Evolutionary conservation across 257 asterid species (phyloP).

Genomic region (Solanum stenotomum): DNA sequence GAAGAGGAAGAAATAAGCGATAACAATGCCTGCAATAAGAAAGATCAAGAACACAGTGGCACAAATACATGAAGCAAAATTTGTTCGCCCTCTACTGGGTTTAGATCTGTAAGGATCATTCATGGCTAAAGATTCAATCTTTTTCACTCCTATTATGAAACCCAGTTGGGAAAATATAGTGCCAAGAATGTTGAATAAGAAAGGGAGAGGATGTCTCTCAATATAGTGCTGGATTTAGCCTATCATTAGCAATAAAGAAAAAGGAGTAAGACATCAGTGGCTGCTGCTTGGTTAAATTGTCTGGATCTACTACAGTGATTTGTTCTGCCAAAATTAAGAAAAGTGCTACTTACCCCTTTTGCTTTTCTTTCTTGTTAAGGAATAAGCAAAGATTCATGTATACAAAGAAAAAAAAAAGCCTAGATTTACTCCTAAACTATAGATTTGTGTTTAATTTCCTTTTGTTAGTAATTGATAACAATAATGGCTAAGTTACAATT

Average conservation of each 20-base stretch:
- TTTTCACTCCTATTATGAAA: not conserved
- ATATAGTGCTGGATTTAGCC: not conserved
- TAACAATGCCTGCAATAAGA: conserved; percentile 43
- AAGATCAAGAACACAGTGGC: conserved; percentile 70
- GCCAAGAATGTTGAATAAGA: not conserved
- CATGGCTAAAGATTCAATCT: conserved; percentile 19
- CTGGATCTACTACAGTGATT: not conserved
- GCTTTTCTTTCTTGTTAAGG: not conserved
- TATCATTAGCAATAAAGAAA: not conserved
- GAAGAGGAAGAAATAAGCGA: conserved; percentile 68
- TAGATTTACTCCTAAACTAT: not conserved
- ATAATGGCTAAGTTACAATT: not conserved
- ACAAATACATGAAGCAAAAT: conserved; percentile 69
- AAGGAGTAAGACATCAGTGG: not conserved
- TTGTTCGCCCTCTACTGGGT: conserved; percentile 39
- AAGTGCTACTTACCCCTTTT: not conserved
- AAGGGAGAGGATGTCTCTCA: not conserved
- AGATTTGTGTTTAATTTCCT: not conserved
- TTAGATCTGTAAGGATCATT: conserved; percentile 52
- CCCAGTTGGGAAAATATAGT: not conserved
- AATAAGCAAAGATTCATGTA: not conserved
- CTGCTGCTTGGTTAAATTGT: not conserved
- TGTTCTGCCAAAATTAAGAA: not conserved
- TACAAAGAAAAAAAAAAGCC: not conserved
- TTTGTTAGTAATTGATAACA: not conserved